A percentile compares a stretch with the other conserved stretches of the same genome.
These are phyloP conservation scores for Termitomyces titanicus DNA, from an alignment of 768 basidiomycete genomes.

Conservation along the genomic window DNA sequence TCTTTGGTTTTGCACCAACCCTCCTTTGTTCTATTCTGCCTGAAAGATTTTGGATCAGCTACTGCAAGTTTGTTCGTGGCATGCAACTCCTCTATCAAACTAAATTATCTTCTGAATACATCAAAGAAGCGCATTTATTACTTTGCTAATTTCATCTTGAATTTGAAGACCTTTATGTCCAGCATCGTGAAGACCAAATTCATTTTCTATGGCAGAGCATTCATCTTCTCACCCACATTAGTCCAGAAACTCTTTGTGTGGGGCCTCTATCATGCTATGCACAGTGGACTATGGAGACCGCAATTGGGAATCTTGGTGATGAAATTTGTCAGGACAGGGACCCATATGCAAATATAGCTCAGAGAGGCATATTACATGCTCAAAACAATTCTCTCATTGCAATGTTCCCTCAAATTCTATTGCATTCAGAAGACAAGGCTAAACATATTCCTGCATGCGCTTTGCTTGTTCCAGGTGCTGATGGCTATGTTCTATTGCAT, in stretches of 20 bases:
- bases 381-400: background rate
- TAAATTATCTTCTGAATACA: slow-evolving; percentile 6
- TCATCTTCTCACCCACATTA: no score
- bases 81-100: slow-evolving; percentile 22
- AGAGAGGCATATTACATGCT: background rate
- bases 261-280: background rate
- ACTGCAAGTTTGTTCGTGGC: slow-evolving; percentile 24
- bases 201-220: no score
- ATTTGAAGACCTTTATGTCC: slow-evolving; percentile 7
- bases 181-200: no score
- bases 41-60: slow-evolving; percentile 20
- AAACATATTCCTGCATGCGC: background rate
- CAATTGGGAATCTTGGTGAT: no score
- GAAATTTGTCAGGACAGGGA: no score
- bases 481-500: background rate
- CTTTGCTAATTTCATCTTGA: slow-evolving; percentile 1
- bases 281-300: no score
- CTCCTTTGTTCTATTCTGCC: slow-evolving; percentile 25
- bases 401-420: background rate
- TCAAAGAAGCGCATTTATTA: background rate
- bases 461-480: background rate
- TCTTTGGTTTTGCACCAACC: slow-evolving; percentile 24
- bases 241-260: background rate
- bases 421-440: background rate
- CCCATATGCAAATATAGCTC: background rate